Conservation (phyloP, 2,329 filamentous ascomycete species). For the Trichoderma citrinoviride region DNA sequence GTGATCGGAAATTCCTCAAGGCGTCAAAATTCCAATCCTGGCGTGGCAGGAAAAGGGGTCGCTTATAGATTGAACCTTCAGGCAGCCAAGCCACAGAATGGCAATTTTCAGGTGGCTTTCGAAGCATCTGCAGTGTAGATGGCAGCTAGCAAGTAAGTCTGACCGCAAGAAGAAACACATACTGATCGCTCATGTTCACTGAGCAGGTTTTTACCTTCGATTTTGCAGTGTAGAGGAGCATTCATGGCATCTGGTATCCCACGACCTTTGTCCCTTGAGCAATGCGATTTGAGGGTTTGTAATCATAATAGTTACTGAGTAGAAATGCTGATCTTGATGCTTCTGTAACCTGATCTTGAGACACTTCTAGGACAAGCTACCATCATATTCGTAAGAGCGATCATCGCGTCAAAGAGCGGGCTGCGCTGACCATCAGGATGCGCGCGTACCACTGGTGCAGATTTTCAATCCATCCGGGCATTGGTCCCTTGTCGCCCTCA, state of each 20-base stretch:
- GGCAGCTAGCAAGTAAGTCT: background rate
- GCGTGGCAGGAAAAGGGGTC: too few relatives aligned
- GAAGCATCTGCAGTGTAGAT: too few relatives aligned
- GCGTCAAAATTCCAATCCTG: too few relatives aligned
- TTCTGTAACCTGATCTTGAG: too few relatives aligned
- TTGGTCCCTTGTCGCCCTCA: constrained; percentile 34
- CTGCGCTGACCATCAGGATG: constrained; percentile 30
- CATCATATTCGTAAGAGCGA: too few relatives aligned
- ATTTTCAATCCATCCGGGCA: constrained; percentile 32
- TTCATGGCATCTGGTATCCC: background rate
- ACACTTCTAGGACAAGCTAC: too few relatives aligned
- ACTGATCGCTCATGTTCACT: background rate
- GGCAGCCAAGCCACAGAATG: too few relatives aligned
- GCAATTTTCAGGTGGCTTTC: too few relatives aligned
- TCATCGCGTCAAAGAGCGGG: background rate
- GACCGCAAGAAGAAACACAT: background rate
- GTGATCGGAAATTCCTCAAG: too few relatives aligned
- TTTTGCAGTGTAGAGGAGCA: background rate
- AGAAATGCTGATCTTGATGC: background rate
- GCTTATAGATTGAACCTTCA: too few relatives aligned
- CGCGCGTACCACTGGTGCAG: constrained; percentile 43
- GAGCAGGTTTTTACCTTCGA: background rate
- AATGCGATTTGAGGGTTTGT: background rate
- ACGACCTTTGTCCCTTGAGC: background rate
- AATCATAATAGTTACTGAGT: background rate